Evolutionary conservation across 305 asterid species (phyloP).

Genomic region (Rubia balearica): DNA sequence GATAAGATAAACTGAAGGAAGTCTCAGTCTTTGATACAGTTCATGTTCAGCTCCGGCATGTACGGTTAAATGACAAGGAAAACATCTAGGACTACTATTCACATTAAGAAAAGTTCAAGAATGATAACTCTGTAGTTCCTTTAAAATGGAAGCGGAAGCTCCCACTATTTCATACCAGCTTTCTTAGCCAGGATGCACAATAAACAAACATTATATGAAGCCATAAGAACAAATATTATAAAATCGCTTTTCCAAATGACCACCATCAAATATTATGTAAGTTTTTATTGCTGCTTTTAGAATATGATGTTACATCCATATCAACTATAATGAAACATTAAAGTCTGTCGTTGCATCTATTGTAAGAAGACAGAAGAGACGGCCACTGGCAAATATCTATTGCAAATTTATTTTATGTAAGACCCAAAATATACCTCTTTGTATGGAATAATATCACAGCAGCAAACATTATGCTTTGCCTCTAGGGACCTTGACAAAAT

Average conservation of each 20-base stretch:
- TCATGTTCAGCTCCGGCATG: background rate
- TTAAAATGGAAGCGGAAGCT: background rate
- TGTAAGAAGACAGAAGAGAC: background rate
- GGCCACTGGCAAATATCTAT: background rate
- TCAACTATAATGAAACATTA: background rate
- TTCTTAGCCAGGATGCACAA: background rate
- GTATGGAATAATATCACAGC: constrained; percentile 40
- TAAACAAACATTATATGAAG: background rate
- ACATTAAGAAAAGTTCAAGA: background rate
- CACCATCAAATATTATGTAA: background rate
- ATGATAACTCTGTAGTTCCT: background rate
- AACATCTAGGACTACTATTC: background rate
- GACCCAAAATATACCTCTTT: constrained; percentile 41
- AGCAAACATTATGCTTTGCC: constrained; percentile 79
- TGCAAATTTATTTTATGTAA: background rate
- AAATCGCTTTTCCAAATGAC: background rate
- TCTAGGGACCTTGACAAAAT: constrained; percentile 69
- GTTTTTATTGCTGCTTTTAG: background rate
- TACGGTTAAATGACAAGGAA: background rate
- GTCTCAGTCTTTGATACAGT: background rate
- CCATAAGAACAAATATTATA: background rate
- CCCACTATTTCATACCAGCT: background rate
- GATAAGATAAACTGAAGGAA: constrained; percentile 1
- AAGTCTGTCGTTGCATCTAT: background rate
- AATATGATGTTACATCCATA: background rate